Percentiles rank a stretch among this genome's conserved stretches.
These are phyloP conservation scores for Yamagishiella unicocca DNA, from an alignment of 139 green algal genomes.

Conservation along the genomic window DNA sequence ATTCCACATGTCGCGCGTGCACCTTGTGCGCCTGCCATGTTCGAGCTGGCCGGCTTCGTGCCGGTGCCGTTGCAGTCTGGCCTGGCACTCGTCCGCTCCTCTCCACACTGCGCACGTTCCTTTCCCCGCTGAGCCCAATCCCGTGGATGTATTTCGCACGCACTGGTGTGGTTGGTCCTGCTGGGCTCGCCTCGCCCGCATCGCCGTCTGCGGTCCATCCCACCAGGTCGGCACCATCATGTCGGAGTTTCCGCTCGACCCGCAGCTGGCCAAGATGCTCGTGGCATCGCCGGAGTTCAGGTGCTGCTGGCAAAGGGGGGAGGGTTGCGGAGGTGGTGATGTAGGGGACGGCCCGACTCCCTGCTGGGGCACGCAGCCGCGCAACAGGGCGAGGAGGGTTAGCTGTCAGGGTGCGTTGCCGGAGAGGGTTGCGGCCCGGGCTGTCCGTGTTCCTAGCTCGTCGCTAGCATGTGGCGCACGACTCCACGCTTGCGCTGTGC, in stretches of 20 bases:
- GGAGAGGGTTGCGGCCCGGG: too few species aligned
- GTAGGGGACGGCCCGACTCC: too few species aligned
- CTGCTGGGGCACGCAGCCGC: too few species aligned
- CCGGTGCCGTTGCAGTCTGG: background rate
- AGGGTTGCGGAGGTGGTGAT: background rate
- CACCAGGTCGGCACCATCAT: slow-evolving; percentile 90
- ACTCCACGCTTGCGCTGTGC: too few species aligned
- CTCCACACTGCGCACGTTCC: background rate
- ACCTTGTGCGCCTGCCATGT: too few species aligned
- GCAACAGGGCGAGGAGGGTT: too few species aligned
- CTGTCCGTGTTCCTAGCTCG: too few species aligned
- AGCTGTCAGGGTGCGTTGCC: too few species aligned
- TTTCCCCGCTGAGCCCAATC: background rate
- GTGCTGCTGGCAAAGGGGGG: slow-evolving; percentile 44
- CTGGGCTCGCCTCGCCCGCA: background rate
- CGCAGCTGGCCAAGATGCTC: slow-evolving; percentile 99
- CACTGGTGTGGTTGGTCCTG: background rate
- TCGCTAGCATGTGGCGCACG: too few species aligned
- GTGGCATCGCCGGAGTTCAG: slow-evolving; percentile 92
- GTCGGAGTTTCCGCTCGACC: slow-evolving; percentile 98
- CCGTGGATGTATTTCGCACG: slow-evolving; percentile 28
- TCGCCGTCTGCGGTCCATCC: background rate
- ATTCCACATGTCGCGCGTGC: background rate
- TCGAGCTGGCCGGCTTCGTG: background rate
- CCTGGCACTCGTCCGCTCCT: background rate